Percentiles rank a stretch among this genome's conserved stretches.
phyloP scores from a whole-genome alignment of 257 asterid genomes.

The Phtheirospermum japonicum region DNA sequence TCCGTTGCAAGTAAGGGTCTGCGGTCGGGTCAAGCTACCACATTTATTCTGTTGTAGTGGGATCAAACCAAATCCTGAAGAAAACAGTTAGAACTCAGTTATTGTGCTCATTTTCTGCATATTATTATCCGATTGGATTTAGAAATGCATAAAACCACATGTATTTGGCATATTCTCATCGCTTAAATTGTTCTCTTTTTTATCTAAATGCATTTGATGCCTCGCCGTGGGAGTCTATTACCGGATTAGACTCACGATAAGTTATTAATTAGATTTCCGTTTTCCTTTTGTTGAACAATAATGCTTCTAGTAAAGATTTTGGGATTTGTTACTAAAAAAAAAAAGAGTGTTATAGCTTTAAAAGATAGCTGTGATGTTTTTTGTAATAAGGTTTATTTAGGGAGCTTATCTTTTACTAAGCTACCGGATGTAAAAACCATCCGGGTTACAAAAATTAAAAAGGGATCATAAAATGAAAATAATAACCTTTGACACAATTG shows the following conservation, averaged over 20 bases:
- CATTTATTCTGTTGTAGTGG: conserved; percentile 95
- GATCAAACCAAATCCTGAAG: conserved; percentile 54
- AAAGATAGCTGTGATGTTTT: too few species aligned
- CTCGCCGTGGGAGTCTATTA: not conserved
- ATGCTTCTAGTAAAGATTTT: not conserved
- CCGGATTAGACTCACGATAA: too few species aligned
- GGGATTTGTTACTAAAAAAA: not conserved
- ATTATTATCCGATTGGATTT: conserved; percentile 1
- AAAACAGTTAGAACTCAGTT: not conserved
- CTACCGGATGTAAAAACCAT: too few species aligned
- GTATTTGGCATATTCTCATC: not conserved
- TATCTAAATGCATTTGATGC: not conserved
- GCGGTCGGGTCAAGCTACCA: conserved; percentile 90
- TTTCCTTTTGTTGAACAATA: conserved; percentile 14
- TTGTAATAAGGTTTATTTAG: too few species aligned
- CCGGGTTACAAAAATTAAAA: too few species aligned
- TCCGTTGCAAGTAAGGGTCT: conserved; percentile 95
- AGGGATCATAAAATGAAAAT: too few species aligned
- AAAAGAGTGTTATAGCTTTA: too few species aligned
- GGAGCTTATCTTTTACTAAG: too few species aligned
- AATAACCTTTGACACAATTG: too few species aligned
- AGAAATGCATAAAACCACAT: conserved; percentile 2
- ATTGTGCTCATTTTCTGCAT: conserved; percentile 6
- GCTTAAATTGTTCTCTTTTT: not conserved
- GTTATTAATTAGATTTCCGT: not conserved